Base-by-base conservation (phyloP, 192 early-diverging fungal genomes). In the Piromyces finnis region DNA sequence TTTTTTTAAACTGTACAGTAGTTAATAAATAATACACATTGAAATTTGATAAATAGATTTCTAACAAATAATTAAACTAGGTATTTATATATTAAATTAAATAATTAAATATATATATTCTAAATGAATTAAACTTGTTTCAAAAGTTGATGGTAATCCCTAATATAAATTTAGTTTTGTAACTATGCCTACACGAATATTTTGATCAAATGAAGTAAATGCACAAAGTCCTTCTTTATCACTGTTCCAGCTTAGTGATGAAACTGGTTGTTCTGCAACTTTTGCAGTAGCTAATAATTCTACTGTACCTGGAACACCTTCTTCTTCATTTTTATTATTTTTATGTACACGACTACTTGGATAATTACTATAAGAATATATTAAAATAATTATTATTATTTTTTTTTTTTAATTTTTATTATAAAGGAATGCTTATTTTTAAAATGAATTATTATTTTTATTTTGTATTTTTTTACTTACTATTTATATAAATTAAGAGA, bases 181-280 rank as follows among this genome's bases (percentile, higher is more conserved):
- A 13, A 92, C 88, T 32, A 91, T 85, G 12, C 91, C 92, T 28
- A 93, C 86, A 36, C 90, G 83, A 26, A 93, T 81, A 6, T 84
- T 82, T 81, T 92, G 90, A 81, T 94, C 92, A 87, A 93, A 94
- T 12, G 89, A 85, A 30, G 87, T 83, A 81, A 88, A 91, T 13
- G 83, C 90, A 84, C 86, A 93, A 6, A 94, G 81, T 2, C 92
- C 92, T 39, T 85, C 84, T 83, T 90, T 91, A 81, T 92, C 89
- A 9, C 84, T 79, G 22, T 86, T 87, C 92, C 92, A 94, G 77
- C 92, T 90, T 77, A 93, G 88, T 1, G 89, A 83, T 7, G 88
- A 85, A 28, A 93, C 84, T 30, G 92, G 92, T 79, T 94, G 92
- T 80, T 91, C 90, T 13, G 92, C 89, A 1, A 90, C 83, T 27